Conservation (phyloP, 2,329 filamentous ascomycete species). For the Chrysoporthe cubensis region DNA sequence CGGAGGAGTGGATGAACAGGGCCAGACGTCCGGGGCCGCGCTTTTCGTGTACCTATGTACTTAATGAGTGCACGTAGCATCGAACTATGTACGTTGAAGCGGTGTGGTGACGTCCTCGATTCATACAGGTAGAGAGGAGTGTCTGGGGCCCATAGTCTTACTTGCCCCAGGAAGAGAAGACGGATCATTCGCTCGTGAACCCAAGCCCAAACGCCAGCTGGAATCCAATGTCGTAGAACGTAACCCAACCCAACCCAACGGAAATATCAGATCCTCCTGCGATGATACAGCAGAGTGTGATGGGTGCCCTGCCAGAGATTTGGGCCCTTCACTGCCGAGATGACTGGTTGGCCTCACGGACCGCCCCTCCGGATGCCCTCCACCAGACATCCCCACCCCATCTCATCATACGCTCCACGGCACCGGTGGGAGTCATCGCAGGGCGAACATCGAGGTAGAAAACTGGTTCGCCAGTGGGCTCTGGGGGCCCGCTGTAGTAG, state of each 20-base stretch:
- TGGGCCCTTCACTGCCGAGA: slow-evolving; percentile 7
- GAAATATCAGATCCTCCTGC: not conserved
- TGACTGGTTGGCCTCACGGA: slow-evolving; percentile 46
- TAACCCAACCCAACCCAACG: not conserved
- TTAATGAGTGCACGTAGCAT: not conserved
- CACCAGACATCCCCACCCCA: slow-evolving; percentile 97
- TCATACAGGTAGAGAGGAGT: slow-evolving; percentile 14
- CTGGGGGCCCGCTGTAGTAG: slow-evolving; percentile 85
- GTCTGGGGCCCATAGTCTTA: not conserved
- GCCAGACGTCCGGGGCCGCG: not conserved
- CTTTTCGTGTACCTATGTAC: not conserved
- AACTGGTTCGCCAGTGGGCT: slow-evolving; percentile 85
- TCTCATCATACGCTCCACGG: slow-evolving; percentile 79
- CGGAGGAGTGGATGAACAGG: not conserved
- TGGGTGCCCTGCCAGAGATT: not conserved
- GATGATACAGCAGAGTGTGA: not conserved
- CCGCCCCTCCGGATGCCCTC: slow-evolving; percentile 76
- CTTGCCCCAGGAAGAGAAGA: not conserved
- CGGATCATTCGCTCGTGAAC: not conserved
- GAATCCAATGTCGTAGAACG: not conserved
- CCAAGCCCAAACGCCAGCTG: not conserved
- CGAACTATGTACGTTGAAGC: slow-evolving; percentile 1
- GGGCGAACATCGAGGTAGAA: slow-evolving; percentile 96
- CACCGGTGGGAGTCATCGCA: slow-evolving; percentile 78
- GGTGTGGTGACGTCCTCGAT: not conserved